Conservation (phyloP, 768 basidiomycete species). For the Holtermanniella nyarrowii region DNA sequence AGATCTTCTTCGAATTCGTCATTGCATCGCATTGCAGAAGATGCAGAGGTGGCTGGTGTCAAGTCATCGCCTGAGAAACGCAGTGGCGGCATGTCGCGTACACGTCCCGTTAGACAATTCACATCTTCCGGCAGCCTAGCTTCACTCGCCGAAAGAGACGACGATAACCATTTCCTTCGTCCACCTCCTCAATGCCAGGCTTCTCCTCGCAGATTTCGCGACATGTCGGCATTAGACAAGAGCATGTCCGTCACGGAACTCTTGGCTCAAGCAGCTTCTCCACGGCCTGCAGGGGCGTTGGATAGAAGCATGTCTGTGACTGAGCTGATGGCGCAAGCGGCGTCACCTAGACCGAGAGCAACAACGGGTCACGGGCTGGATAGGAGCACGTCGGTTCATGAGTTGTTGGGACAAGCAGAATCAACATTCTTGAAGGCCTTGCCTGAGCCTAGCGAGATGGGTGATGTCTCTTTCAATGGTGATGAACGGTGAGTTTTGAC, state of each 20-base stretch:
- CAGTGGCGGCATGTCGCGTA: not conserved
- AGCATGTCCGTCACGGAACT: not conserved
- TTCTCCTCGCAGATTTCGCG: not conserved
- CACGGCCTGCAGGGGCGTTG: not conserved
- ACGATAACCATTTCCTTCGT: not conserved
- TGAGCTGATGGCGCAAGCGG: not conserved
- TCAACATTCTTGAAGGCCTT: not conserved
- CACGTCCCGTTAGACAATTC: not conserved
- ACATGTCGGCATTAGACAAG: not conserved
- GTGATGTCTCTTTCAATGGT: not conserved
- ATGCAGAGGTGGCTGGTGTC: no score
- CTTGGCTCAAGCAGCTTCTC: not conserved
- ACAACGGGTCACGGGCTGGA: not conserved
- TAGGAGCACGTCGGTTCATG: not conserved
- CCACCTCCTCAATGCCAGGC: not conserved
- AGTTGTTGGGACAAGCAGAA: not conserved
- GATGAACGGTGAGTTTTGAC: no score
- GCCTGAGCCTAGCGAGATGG: not conserved
- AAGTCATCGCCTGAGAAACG: no score
- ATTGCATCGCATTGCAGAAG: not conserved
- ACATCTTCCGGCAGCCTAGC: not conserved
- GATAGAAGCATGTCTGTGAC: not conserved
- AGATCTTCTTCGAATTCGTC: not conserved
- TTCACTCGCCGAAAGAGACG: not conserved
- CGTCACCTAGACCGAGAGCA: not conserved